phyloP scores from a whole-genome alignment of 345 rosid genomes.

The Isatis tinctoria region DNA sequence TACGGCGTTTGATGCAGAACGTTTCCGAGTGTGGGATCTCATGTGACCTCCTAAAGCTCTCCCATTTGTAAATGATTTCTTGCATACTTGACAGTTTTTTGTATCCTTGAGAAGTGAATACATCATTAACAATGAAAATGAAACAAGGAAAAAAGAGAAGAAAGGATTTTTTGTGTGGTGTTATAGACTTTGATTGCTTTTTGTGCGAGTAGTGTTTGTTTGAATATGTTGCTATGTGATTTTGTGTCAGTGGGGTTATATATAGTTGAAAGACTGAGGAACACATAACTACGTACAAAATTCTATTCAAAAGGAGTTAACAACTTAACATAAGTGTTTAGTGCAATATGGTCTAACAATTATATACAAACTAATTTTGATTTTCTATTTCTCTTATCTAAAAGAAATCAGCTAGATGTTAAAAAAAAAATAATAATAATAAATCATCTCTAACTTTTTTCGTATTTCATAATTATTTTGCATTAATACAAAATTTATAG shows the following conservation, averaged over 20 bases:
- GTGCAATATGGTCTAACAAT: background rate
- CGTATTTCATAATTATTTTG: background rate
- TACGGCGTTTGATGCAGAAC: background rate
- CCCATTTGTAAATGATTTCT: background rate
- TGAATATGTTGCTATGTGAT: background rate
- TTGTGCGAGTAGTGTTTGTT: background rate
- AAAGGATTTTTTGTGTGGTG: background rate
- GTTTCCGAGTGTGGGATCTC: slow-evolving; percentile 15
- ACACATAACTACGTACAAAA: background rate
- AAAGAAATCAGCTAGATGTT: background rate
- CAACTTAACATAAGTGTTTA: slow-evolving; percentile 21
- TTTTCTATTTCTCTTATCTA: background rate
- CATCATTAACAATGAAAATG: background rate
- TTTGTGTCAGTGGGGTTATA: background rate
- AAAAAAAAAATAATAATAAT: too few relatives aligned
- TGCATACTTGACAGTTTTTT: slow-evolving; percentile 15
- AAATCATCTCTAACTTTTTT: background rate
- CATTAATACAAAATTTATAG: background rate
- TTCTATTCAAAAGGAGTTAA: slow-evolving; percentile 20
- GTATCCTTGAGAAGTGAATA: slow-evolving; percentile 18
- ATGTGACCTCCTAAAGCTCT: slow-evolving; percentile 29
- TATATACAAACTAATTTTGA: background rate
- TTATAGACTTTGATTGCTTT: background rate
- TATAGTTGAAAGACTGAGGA: background rate
- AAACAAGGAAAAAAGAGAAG: background rate